Evolutionary conservation across 108 stramenopile species (phyloP).

Genomic region (Discostella stelligeroides): DNA sequence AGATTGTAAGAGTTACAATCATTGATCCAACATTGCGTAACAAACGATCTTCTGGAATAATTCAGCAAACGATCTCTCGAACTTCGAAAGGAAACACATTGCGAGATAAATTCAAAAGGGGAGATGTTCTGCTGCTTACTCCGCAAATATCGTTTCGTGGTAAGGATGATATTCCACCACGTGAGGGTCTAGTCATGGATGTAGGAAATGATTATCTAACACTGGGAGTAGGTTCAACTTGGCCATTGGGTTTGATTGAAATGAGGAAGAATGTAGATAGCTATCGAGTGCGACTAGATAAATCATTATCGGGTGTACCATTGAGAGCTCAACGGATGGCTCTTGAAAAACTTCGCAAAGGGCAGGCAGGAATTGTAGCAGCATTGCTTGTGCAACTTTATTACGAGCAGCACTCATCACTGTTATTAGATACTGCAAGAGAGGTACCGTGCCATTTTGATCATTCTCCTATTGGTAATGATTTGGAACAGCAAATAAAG

Average conservation of each 20-base stretch:
- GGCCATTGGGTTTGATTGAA: conserved; percentile 72
- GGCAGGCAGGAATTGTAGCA: conserved; percentile 47
- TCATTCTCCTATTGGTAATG: conserved; percentile 1
- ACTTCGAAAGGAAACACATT: conserved; percentile 1
- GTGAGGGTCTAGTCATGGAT: conserved; percentile 66
- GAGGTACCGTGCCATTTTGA: conserved; percentile 23
- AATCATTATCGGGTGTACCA: conserved; percentile 47
- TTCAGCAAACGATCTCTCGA: not conserved
- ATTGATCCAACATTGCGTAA: conserved; percentile 3
- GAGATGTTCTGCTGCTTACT: conserved; percentile 63
- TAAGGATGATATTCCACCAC: conserved; percentile 41
- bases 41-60: not conserved
- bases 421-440: conserved; percentile 8
- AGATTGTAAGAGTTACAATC: conserved; percentile 52
- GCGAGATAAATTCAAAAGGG: conserved; percentile 53
- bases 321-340: conserved; percentile 57
- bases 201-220: conserved; percentile 58
- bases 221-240: conserved; percentile 55
- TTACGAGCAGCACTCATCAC: conserved; percentile 1
- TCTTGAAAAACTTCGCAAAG: conserved; percentile 49
- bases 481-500: conserved; percentile 36
- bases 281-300: conserved; percentile 65
- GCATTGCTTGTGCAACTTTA: conserved; percentile 31
- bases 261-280: conserved; percentile 51
- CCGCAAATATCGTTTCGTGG: conserved; percentile 34